Base-by-base conservation (phyloP, 2,329 filamentous ascomycete species). In the Exutisphaerella laricina region DNA sequence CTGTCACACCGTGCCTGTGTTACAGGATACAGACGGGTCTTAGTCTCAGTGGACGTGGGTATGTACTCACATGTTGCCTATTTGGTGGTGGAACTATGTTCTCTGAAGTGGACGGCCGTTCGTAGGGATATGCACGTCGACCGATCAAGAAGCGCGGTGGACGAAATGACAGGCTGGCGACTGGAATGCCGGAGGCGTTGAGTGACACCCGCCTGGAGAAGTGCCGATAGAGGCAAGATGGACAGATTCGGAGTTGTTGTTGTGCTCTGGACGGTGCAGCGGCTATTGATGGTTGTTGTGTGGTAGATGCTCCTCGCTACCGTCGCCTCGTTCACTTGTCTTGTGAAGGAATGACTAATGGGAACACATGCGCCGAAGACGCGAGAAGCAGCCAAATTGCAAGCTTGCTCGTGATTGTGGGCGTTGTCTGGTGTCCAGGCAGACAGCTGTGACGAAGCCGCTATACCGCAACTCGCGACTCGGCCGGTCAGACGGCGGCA, bases 1-100 rank as follows among this genome's bases (percentile, higher is more conserved):
- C 52, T 40, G 57, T 58, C 53, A 58, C 54, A 58, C 57, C 7
- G 23, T 23, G 33, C 18, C 33, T 7, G 33, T 40, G 32, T 40
- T 39, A 39, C 31, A 33, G 32, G 47, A 29, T 34, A 38, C 37
- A 29, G 41, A 20, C 14, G 14, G 37, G 40, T 36, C 21, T 22
- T 33, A 29, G 40, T 36, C 21, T 22, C 28, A 29, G 28, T 18
- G 26, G 30, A 42, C 17, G 33, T 35, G 14, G 38, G 16, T 41
- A 36, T 35, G 49, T 49, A 58, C 55, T 58, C 46, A 58, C 55
- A 58, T 58, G 36, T 51, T 56, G 52, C 49, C 48, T 26, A 29
- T 25, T 32, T 28, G 28, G 31, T 39, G 21, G 13, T n/a, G 10
- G 18, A 18, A 36, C 16, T 32, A 26, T 18, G 25, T n/a, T 22